Percentiles rank a stretch among this genome's conserved stretches.
phyloP scores from a whole-genome alignment of 2,329 filamentous ascomycete species.

The Colletotrichum graminicola region DNA sequence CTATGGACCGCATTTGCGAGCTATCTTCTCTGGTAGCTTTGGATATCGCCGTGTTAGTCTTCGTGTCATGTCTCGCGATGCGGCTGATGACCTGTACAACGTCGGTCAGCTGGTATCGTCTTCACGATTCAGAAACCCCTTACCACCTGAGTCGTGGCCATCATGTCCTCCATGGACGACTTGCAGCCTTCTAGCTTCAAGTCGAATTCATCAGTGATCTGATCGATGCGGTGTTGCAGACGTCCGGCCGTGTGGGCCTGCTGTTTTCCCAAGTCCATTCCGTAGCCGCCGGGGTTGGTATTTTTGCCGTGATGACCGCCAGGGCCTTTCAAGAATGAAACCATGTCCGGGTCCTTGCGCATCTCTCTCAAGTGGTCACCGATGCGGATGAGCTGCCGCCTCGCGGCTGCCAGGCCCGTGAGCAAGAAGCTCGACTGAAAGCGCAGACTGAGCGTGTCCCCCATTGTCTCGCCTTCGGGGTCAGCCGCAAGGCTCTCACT shows the following conservation, averaged over 20 bases:
- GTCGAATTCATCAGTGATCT: background rate
- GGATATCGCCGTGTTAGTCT: background rate
- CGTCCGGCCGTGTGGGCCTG: background rate
- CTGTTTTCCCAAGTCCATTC: background rate
- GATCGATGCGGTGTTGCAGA: background rate
- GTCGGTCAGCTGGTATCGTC: background rate
- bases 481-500: background rate
- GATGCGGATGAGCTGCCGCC: background rate
- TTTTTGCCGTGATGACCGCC: background rate
- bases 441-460: background rate
- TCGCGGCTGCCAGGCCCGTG: background rate
- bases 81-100: background rate
- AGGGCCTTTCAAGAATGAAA: background rate
- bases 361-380: background rate
- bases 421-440: background rate
- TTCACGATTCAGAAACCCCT: background rate
- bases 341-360: background rate
- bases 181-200: background rate
- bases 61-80: background rate
- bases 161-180: background rate
- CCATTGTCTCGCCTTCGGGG: background rate
- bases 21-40: background rate
- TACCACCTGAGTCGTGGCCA: background rate
- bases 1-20: background rate
- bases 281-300: background rate